Conservation (phyloP, 306 rosid genomes). For the Potentilla sterilis region DNA sequence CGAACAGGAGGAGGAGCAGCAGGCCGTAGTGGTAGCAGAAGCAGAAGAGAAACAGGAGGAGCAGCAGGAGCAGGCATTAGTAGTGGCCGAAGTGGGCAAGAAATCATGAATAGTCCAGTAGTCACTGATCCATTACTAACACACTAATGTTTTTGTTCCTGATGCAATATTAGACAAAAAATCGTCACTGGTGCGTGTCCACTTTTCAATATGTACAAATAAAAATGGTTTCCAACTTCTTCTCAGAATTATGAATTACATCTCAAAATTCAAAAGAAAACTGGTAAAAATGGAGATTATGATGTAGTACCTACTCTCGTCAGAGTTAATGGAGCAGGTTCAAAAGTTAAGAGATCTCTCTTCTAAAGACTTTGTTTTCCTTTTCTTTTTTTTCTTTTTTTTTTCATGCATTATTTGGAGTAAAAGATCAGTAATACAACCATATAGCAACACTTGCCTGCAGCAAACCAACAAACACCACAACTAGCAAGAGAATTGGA, state of each 20-base stretch:
- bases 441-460: background rate
- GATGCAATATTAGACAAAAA: background rate
- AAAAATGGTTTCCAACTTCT: background rate
- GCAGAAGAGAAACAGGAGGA: constrained; percentile 27
- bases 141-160: constrained; percentile 8
- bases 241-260: background rate
- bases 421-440: too few species aligned
- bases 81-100: constrained; percentile 34
- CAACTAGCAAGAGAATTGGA: background rate
- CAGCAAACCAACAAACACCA: too few species aligned
- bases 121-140: background rate
- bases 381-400: too few species aligned
- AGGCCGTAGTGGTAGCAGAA: constrained; percentile 32
- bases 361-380: too few species aligned
- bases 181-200: background rate
- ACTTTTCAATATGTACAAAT: background rate
- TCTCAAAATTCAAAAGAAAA: background rate
- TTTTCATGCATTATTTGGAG: too few species aligned
- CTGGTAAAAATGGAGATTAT: background rate
- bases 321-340: background rate
- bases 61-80: constrained; percentile 31
- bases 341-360: too few species aligned
- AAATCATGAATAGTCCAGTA: constrained; percentile 14
- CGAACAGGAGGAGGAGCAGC: constrained; percentile 17
- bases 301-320: background rate